Conservation (phyloP, 2,329 filamentous ascomycete species). For the Penicillium sp. region DNA sequence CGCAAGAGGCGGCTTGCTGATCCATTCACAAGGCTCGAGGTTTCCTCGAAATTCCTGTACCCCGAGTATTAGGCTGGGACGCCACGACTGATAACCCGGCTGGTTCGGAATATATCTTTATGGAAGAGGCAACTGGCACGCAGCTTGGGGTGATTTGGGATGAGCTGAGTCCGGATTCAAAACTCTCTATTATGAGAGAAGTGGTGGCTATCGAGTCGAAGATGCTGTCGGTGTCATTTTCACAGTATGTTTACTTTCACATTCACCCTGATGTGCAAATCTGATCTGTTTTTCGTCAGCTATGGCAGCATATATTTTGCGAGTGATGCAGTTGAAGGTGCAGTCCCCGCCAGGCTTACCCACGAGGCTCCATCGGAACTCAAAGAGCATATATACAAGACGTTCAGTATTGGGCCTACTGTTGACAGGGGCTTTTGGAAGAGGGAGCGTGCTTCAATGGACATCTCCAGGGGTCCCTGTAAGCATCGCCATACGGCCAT, state of each 20-base stretch:
- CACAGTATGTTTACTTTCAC: no score
- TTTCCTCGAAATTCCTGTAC: background rate
- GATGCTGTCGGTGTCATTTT: background rate
- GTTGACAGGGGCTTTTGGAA: conserved; percentile 30
- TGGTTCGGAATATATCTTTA: background rate
- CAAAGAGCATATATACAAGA: conserved; percentile 36
- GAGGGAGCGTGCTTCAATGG: conserved; percentile 38
- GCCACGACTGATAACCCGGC: background rate
- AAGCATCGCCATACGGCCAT: no score
- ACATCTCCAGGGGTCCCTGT: conserved; percentile 49
- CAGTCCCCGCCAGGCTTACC: conserved; percentile 33
- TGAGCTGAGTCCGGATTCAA: background rate
- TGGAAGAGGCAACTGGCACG: background rate
- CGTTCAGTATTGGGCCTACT: conserved; percentile 45
- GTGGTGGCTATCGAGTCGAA: conserved; percentile 45
- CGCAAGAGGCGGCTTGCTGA: no score
- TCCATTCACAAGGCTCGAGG: background rate
- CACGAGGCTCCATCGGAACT: conserved; percentile 32
- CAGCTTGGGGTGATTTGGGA: background rate
- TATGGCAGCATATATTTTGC: conserved; percentile 47
- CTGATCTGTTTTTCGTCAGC: no score
- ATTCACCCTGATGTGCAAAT: no score
- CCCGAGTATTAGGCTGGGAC: background rate
- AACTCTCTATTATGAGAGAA: conserved; percentile 31
- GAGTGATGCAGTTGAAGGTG: conserved; percentile 37